Base-by-base conservation (phyloP, 2,329 filamentous ascomycete genomes). In the Berkeleyomyces rouxiae region DNA sequence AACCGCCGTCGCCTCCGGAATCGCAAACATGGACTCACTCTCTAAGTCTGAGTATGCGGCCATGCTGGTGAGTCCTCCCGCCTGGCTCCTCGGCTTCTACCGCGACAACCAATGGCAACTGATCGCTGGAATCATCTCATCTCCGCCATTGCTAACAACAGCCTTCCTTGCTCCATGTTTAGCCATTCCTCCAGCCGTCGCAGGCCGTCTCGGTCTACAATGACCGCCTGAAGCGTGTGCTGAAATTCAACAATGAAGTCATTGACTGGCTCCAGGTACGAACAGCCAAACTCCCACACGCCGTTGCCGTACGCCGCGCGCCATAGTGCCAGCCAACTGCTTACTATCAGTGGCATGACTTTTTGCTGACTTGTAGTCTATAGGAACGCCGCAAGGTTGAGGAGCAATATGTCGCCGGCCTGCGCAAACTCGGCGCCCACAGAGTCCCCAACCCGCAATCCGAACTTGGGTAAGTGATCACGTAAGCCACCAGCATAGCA, bases 211-310 rank as follows among this genome's bases (percentile, higher is more conserved):
- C 82, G 62, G 82, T 90, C 65, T 82, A 97, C 69, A 87, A 86
- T 73, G 91, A 96, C 69, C 88, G 93, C 70, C 82, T 97, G 68
- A 88, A 87, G 74, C 83, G 90, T 74, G 92, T 97, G 71, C 82
- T 82, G 69, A 90, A 86, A 73, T 77, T 95, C 75, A 96, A 99
- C 74, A 75, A 79, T 68, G 90, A 96, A 72, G 89, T 99, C 70
- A 92, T 92, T 73, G 92, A 97, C 76, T 99, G 92, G 90, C 81
- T 99, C 66, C 87, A 92, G 85, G 91, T 96, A 83, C 74, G 75
- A 55, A 58, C 11, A 10, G 53, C 2, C 4, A n/a, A 36, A 31
- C n/a, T 10, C 49, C 33, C 7, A 39, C 16, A 4, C 7, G 37
- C 7, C 7, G 33, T 39, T 16, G 37, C 16, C 13, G 10, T n/a